phyloP scores from a whole-genome alignment of 352 stramenopile species.

The Phytophthora sp. region DNA sequence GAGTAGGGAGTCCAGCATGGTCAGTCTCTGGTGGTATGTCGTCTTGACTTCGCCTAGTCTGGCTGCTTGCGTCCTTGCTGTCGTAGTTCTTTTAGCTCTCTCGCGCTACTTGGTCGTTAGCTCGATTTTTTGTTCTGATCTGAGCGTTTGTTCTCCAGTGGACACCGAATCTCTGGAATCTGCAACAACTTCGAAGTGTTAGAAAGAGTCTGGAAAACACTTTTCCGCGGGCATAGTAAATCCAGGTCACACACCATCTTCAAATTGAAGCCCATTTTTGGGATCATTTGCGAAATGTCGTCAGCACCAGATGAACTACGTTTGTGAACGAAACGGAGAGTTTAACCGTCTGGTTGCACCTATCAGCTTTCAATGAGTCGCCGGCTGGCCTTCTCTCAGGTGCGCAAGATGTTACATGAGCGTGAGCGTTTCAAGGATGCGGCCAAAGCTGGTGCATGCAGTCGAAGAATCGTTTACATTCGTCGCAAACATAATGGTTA shows the following conservation, averaged over 20 bases:
- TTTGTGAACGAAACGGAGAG: neutral
- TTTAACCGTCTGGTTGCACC: neutral
- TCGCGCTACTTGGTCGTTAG: too few species aligned
- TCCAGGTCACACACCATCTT: constrained; percentile 1
- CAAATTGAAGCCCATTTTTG: constrained; percentile 14
- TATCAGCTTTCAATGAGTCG: neutral
- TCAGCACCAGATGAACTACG: neutral
- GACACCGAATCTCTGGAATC: constrained; percentile 22
- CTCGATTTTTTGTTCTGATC: neutral
- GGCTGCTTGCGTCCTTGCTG: neutral
- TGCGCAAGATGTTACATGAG: too few species aligned
- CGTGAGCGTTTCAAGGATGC: too few species aligned
- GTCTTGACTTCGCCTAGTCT: constrained; percentile 12
- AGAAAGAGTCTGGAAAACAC: constrained; percentile 13
- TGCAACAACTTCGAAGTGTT: constrained; percentile 7
- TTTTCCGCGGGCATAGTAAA: constrained; percentile 22
- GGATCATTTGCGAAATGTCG: too few species aligned
- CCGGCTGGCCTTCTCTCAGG: too few species aligned
- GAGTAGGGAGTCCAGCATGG: constrained; percentile 48
- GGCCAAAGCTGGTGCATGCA: neutral
- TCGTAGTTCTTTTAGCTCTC: too few species aligned
- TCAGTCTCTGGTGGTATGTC: constrained; percentile 1
- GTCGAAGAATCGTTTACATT: neutral
- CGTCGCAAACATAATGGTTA: neutral
- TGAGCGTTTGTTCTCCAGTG: neutral